Evolutionary conservation across 441 rosid genomes (phyloP), one percentile per base, ranked within the genome.

Genomic region (Bocquillonia castaneifolia): DNA sequence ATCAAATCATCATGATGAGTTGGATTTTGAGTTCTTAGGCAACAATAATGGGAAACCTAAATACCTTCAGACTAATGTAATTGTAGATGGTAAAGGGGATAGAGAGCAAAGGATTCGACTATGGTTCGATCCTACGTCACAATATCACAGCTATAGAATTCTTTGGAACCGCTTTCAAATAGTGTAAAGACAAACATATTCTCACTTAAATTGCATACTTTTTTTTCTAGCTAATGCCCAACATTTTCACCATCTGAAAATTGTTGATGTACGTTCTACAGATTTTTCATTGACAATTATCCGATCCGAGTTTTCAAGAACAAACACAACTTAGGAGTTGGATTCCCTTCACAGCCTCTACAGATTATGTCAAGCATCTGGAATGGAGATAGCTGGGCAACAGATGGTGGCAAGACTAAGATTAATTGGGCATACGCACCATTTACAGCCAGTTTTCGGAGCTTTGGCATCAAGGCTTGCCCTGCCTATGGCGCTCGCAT

Each of bases 241-340:
- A 3, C 13, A 59, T 12, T 20, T 10, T n/a, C 10, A 6, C 26
- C 2, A 7, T 20, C 22, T 2, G 40, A 57, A 28, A 52, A 26
- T 55, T 55, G 6, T 4, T 31, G 22, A 14, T 12, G n/a, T n/a
- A n/a, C 9, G 20, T 4, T 28, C 29, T 45, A 8, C 77, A 86
- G 93, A 36, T 88, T 84, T 71, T 82, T 63, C 7, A 82, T 84
- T 72, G 90, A 85, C 15, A 50, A 76, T 6, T 64, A 53, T 58
- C 97, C 97, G 18, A 86, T 88, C 56, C 79, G 97, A 68, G 88
- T 89, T 6, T 82, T 78, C 86, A 81, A 81, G 76, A 89, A 88
- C 77, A 63, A 73, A 7, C 59, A 40, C 32, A 48, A 32, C 0
- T 45, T 40, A 1, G 97, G 90, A 13, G 85, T 85, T 15, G 64